Base-by-base conservation (phyloP, 1,284 basidiomycete genomes). In the Pascua guehoae region DNA sequence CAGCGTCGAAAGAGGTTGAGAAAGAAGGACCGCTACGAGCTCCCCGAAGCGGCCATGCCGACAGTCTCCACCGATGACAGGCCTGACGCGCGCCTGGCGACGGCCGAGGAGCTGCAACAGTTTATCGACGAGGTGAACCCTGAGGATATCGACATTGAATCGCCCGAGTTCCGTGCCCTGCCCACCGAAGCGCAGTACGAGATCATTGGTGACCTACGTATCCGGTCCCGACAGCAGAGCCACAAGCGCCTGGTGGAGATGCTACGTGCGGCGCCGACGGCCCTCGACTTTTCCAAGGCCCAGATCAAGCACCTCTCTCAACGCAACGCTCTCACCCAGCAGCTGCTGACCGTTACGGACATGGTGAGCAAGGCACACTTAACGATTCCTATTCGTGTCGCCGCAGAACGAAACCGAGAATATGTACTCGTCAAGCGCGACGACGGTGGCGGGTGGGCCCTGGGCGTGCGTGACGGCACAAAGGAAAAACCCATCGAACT, bases 141-240 rank as follows among this genome's bases (percentile, higher is more conserved):
- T 0, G 91, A 91, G 66, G 91, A 96, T 70, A 88, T 97, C 66
- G 93, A 97, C 70, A 82, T 93, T 54, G 82, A 85, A 15, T 91
- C 90, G 2, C 82, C 88, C 9, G 88, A 87, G n/a, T 99, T 99
- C 71, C 86, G 87, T 32, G 89, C 91, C 60, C 83, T 98, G 11
- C 93, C 96, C 0, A 91, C 91, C 0, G 94, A 98, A 75, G 86
- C 96, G 18, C 93, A 99, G 72, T 99, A 98, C 76, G 96, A 99
- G 79, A 93, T 99, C 64, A 88, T 98, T 37, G 95, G 95, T 56
- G 96, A 99, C 78, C 79, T 98, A 56, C 85, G 94, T 5, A 80
- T 95, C 46, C 92, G 92, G 72, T 97, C 93, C 1, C 85, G 96
- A 2, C 92, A 96, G 75, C 95, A 92, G 8, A 96, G 91, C 7